Evolutionary conservation across 2,329 filamentous ascomycete genomes (phyloP), one percentile per base, ranked within the genome.

Genomic region (Byssothecium circinans): DNA sequence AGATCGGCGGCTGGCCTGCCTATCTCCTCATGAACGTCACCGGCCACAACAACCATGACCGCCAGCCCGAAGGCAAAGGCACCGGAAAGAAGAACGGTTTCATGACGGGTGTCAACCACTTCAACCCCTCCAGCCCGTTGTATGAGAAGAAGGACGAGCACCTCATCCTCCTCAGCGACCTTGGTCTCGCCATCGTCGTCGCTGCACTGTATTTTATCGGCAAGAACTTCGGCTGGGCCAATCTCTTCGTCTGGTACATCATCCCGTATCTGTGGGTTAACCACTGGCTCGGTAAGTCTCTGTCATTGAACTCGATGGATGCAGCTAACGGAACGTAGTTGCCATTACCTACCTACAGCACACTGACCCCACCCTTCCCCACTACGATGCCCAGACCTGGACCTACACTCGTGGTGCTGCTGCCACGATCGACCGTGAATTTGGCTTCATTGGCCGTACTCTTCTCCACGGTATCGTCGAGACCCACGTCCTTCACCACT

Each of bases 311-410:
- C 22, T 8, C 15, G 22, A 22, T 17, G 27, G 8, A 35, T 15
- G 12, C 15, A 8, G 65, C 66, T 64, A 64, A 71, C 45, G 29
- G 22, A 22, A 36, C 14, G 8, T 61, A 92, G 91, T 97, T 60
- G 91, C 91, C 71, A 97, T 97, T 74, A 97, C 92, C 61, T 97
- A 85, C 82, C 85, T 97, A 54, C 92, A 97, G 77, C 92, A 97
- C 83, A 96, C 92, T 68, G 91, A 97, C 72, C 91, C 91, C 39
- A 84, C 87, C 34, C 87, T 97, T 37, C 92, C 92, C 51, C 92
- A 97, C 81, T 97, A 97, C 81, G 83, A 86, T 47, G 82, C 84
- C 51, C 81, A 88, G 55, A 83, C 87, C 65, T 97, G 92, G 92
- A 95, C 87, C 77, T 97, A 91, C 69, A 85, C 91, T 57, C 91